These are phyloP conservation scores for Crepidotus sp. DNA, from an alignment of 1,284 basidiomycete genomes.

Conservation along the genomic window DNA sequence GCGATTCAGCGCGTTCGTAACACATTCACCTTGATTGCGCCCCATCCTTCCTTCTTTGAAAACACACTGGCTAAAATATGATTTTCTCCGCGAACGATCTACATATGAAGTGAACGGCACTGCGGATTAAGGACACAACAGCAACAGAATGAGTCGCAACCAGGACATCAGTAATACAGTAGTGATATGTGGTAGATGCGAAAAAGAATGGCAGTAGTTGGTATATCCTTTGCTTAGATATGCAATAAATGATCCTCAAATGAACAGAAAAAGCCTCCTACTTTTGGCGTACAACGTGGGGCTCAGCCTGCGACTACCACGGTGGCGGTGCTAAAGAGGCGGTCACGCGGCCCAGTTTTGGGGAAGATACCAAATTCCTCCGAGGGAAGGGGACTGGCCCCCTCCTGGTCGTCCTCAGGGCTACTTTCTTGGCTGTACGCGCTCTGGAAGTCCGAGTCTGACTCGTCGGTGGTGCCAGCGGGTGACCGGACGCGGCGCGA, in stretches of 20 bases:
- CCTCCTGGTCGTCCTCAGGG: constrained; percentile 22
- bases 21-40: too few species aligned
- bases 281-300: constrained; percentile 28
- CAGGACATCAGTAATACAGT: constrained; percentile 9
- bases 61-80: too few species aligned
- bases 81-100: too few species aligned
- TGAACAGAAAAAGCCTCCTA: background rate
- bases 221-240: constrained; percentile 6
- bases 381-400: constrained; percentile 15
- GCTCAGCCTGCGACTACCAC: constrained; percentile 25
- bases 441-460: constrained; percentile 78
- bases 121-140: background rate
- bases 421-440: constrained; percentile 39
- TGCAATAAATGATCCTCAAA: constrained; percentile 6
- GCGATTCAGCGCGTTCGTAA: too few species aligned
- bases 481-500: constrained; percentile 3
- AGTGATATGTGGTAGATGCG: constrained; percentile 1
- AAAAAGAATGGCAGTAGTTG: constrained; percentile 13
- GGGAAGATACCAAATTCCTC: constrained; percentile 19
- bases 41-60: too few species aligned
- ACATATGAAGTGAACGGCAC: background rate
- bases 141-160: background rate
- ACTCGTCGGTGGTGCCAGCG: constrained; percentile 57
- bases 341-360: constrained; percentile 27
- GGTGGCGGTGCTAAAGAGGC: constrained; percentile 40